Conservation (phyloP, 2,329 filamentous ascomycete genomes). For the Trichophaea hybrida region DNA sequence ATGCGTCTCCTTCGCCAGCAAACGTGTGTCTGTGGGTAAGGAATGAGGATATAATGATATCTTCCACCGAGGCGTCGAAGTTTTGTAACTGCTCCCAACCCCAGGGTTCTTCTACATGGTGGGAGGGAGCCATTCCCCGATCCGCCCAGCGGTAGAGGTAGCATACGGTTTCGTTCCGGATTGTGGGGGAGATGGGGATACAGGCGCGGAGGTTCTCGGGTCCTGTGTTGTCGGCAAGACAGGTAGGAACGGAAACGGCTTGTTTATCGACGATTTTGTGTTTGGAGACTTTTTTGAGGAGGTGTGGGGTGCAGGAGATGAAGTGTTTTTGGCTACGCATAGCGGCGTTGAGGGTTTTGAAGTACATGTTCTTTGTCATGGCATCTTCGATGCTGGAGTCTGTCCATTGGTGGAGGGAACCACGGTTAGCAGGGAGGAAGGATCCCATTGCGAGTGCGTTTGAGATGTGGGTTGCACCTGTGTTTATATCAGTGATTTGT, state of each 20-base stretch:
- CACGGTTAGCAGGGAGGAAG: slow-evolving; percentile 12
- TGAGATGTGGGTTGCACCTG: slow-evolving; percentile 15
- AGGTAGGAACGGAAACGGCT: slow-evolving; percentile 2
- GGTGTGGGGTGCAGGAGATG: slow-evolving; percentile 15
- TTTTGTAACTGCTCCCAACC: slow-evolving; percentile 9
- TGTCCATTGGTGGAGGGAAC: slow-evolving; percentile 15
- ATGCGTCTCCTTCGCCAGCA: not conserved
- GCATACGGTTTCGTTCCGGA: slow-evolving; percentile 10
- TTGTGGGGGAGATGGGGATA: not conserved
- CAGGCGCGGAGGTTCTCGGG: slow-evolving; percentile 15
- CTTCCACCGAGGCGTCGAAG: not conserved
- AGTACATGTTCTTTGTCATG: slow-evolving; percentile 18
- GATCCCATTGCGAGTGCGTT: slow-evolving; percentile 15
- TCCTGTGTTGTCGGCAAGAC: slow-evolving; percentile 13
- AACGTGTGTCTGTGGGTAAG: not conserved
- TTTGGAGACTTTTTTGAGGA: not conserved
- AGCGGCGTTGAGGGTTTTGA: slow-evolving; percentile 16
- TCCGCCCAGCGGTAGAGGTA: slow-evolving; percentile 23
- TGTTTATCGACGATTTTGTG: not conserved
- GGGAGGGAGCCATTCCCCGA: slow-evolving; percentile 11
- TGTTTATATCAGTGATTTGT: not conserved
- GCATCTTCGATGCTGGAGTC: slow-evolving; percentile 13
- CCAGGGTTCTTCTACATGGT: slow-evolving; percentile 19
- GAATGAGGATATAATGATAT: slow-evolving; percentile 2
- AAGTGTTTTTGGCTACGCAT: slow-evolving; percentile 18